Base-by-base conservation (phyloP, 148 eudicot species). In the Rhododendron simsii region DNA sequence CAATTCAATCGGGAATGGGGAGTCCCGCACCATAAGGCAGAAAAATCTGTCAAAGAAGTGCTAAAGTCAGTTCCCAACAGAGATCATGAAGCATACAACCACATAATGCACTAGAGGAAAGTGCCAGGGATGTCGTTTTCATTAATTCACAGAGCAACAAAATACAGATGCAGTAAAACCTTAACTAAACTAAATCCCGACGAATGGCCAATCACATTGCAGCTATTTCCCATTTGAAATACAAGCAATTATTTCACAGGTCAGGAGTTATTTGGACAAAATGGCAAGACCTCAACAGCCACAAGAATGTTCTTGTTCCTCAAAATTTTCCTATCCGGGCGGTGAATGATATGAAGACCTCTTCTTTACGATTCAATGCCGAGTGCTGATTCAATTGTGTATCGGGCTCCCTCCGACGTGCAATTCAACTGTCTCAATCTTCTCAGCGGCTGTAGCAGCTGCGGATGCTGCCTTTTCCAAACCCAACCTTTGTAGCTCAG, bases 381-480 rank as follows among this genome's bases (percentile, higher is more conserved):
- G 39, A 37, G 39, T 37, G 39, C 39, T 2, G 20, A 51, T 76
- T 84, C 78, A 83, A 47, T 67, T 67, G n/a, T 55, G 50, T 47
- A 37, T 9, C 9, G 18, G 20, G 65, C 6, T 75, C 23, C 41
- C 83, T 77, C n/a, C 48, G 2, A 65, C 51, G 55, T 81, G 4
- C 28, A 83, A 80, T 73, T 87, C 86, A 45, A 69, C 67, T 80
- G 85, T 86, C 78, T 87, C 91, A 80, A 94, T 85, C 73, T 93
- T 95, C 82, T 93, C 95, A 50, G 94, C 98, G 5, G 95, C 99
- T 67, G 92, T 87, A 55, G 95, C 93, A 33, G 99, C 99, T 63
- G 98, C 98, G 12, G 96, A 89, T 55, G 98, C 99, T 50, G 98
- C 99, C 83, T 92, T 87, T 10, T 89, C 89, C 84, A 94, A 86